Conservation (phyloP, 2,329 filamentous ascomycete genomes). For the Sporothrix curviconia region DNA sequence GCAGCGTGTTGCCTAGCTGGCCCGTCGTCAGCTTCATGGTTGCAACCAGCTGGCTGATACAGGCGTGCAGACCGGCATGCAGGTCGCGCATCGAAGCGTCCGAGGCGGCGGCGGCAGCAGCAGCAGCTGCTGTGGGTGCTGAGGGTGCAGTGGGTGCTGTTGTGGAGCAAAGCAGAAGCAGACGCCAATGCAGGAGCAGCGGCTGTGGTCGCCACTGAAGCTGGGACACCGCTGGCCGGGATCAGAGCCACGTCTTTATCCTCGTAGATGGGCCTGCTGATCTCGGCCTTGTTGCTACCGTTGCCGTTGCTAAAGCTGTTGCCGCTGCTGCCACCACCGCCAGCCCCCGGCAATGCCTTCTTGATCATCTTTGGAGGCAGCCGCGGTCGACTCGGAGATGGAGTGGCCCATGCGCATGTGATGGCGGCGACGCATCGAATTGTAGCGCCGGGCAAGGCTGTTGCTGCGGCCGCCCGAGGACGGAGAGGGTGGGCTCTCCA, state of each 20-base stretch:
- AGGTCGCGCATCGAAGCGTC: constrained; percentile 35
- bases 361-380: neutral
- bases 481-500: neutral
- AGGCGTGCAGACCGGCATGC: constrained; percentile 43
- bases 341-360: neutral
- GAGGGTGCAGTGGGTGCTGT: too few relatives aligned
- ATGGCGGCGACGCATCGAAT: constrained; percentile 10
- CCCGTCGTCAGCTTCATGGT: constrained; percentile 34
- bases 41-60: constrained; percentile 44
- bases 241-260: neutral
- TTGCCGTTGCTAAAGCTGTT: neutral
- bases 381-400: neutral
- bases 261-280: constrained; percentile 3
- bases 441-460: constrained; percentile 13
- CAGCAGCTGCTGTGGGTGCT: neutral
- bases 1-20: constrained; percentile 13
- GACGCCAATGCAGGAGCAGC: neutral
- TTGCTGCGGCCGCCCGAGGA: neutral
- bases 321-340: neutral
- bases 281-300: neutral
- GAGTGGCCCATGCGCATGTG: neutral
- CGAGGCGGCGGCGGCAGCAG: neutral
- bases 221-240: neutral
- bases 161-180: too few relatives aligned
- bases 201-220: neutral